Conservation (phyloP, 768 basidiomycete genomes). For the Chalciporus pseudorubinellus region DNA sequence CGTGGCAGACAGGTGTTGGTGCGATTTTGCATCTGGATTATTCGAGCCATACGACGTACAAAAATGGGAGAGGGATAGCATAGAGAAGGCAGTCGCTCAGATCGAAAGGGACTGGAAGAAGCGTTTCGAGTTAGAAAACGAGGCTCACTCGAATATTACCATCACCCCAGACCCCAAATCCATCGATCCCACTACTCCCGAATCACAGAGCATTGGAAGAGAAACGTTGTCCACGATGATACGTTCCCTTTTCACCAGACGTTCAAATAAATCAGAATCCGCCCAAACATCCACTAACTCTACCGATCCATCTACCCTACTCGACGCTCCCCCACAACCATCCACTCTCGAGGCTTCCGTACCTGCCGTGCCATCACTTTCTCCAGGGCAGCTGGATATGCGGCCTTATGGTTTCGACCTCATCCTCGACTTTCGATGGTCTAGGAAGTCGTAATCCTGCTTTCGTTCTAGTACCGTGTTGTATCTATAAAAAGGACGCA, state of each 20-base stretch:
- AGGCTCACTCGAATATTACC: constrained; percentile 29
- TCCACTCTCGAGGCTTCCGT: constrained; percentile 9
- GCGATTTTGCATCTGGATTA: constrained; percentile 64
- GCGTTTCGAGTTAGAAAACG: constrained; percentile 20
- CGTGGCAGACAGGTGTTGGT: constrained; percentile 82
- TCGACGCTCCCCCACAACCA: constrained; percentile 6
- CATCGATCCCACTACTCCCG: constrained; percentile 9
- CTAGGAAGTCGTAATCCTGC: constrained; percentile 21
- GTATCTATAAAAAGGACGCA: constrained; percentile 18
- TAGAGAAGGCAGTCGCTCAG: constrained; percentile 43
- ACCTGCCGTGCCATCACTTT: constrained; percentile 18
- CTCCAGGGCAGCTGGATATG: constrained; percentile 64
- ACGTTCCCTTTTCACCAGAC: constrained; percentile 24
- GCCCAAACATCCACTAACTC: not conserved
- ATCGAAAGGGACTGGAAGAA: constrained; percentile 33
- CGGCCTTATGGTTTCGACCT: constrained; percentile 69
- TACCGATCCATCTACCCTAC: not conserved
- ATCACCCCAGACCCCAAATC: constrained; percentile 19
- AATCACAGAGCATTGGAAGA: constrained; percentile 7
- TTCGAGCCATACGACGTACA: constrained; percentile 79
- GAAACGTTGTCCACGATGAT: constrained; percentile 24
- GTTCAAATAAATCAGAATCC: constrained; percentile 2
- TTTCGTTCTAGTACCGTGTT: constrained; percentile 15
- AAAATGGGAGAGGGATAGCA: constrained; percentile 69
- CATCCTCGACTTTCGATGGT: constrained; percentile 75